phyloP scores from a whole-genome alignment of 768 basidiomycete genomes.

The Mycena latifolia region DNA sequence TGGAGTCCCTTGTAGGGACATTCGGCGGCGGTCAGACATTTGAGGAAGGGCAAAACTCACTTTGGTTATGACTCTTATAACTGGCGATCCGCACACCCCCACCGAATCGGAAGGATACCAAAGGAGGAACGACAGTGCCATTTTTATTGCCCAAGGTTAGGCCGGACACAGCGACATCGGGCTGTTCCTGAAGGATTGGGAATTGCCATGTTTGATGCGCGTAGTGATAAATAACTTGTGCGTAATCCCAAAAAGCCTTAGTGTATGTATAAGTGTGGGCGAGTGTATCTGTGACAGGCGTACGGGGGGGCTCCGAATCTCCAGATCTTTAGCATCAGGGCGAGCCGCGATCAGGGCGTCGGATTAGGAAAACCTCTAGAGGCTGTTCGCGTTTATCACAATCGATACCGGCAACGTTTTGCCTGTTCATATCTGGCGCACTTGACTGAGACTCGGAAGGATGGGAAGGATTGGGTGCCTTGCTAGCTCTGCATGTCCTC shows the following conservation, averaged over 20 bases:
- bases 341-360: too few species aligned
- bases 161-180: constrained; percentile 20
- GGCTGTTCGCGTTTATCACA: not conserved
- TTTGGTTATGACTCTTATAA: constrained; percentile 39
- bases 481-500: too few species aligned
- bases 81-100: constrained; percentile 32
- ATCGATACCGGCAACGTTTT: not conserved
- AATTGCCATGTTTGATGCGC: constrained; percentile 27
- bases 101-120: constrained; percentile 32
- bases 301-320: not conserved
- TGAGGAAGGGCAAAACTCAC: constrained; percentile 28
- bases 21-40: constrained; percentile 47
- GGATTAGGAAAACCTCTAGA: too few species aligned
- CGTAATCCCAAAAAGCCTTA: constrained; percentile 29
- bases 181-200: constrained; percentile 31
- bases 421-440: not conserved
- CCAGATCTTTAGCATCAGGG: constrained; percentile 16
- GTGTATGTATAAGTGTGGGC: not conserved
- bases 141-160: constrained; percentile 21
- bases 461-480: too few species aligned
- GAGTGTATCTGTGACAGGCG: constrained; percentile 3
- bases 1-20: constrained; percentile 45
- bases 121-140: constrained; percentile 22
- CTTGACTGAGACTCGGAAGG: constrained; percentile 5
- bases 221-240: constrained; percentile 29